phyloP scores from a whole-genome alignment of 2,329 filamentous ascomycete genomes.

The Epichloe brachyelytri region DNA sequence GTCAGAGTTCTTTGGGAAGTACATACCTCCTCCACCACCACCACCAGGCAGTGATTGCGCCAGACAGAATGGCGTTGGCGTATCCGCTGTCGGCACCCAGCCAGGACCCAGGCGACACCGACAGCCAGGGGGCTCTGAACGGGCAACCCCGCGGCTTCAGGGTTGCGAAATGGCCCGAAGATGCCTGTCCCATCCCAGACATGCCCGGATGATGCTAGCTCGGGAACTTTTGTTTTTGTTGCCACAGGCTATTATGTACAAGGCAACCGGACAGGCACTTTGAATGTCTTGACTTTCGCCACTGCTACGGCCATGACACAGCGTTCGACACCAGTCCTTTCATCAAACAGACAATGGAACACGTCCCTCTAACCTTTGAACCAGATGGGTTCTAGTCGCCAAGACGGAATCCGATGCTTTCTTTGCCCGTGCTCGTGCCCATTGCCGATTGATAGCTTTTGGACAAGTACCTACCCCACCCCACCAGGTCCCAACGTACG shows the following conservation, averaged over 20 bases:
- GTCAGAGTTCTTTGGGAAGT: constrained; percentile 35
- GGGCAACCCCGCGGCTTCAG: background rate
- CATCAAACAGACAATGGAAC: too few relatives aligned
- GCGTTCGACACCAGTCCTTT: too few relatives aligned
- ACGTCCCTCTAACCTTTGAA: too few relatives aligned
- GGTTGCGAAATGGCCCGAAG: background rate
- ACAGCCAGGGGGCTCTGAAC: too few relatives aligned
- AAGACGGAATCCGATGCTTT: too few relatives aligned
- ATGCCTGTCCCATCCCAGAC: background rate
- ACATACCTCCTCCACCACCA: constrained; percentile 44
- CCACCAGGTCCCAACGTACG: background rate
- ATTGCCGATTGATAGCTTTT: background rate
- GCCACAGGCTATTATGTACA: too few relatives aligned
- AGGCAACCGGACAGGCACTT: background rate
- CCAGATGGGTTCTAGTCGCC: too few relatives aligned
- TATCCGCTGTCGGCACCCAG: constrained; percentile 40
- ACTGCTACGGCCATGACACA: background rate
- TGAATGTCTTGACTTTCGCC: background rate
- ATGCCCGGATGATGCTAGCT: background rate
- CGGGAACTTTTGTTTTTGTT: background rate
- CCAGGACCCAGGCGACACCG: constrained; percentile 45
- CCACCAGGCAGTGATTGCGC: constrained; percentile 35
- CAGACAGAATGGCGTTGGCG: constrained; percentile 45
- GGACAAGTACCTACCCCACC: background rate
- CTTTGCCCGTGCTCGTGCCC: too few relatives aligned